phyloP scores from a whole-genome alignment of 2,329 filamentous ascomycete genomes.

The Escovopsis weberi region DNA sequence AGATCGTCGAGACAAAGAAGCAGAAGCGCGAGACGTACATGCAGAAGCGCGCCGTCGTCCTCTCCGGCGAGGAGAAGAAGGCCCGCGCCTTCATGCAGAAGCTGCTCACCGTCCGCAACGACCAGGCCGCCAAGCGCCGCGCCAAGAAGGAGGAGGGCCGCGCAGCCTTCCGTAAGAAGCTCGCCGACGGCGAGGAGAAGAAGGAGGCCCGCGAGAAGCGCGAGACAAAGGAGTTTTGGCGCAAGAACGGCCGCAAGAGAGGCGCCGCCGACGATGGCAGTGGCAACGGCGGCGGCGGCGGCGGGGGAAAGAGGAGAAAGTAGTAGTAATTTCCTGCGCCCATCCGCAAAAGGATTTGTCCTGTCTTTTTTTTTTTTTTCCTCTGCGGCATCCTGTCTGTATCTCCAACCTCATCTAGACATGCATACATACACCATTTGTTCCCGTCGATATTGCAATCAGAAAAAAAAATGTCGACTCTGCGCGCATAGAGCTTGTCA shows the following conservation, averaged over 20 bases:
- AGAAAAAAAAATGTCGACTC: neutral
- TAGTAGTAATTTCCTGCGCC: slow-evolving; percentile 4
- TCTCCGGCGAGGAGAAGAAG: slow-evolving; percentile 75
- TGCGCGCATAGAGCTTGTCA: no score
- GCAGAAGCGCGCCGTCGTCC: slow-evolving; percentile 87
- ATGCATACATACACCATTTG: slow-evolving; percentile 9
- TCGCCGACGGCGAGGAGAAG: slow-evolving; percentile 73
- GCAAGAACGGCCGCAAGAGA: slow-evolving; percentile 66
- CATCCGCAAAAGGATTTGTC: neutral
- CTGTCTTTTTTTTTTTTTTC: neutral
- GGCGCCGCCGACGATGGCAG: slow-evolving; percentile 25
- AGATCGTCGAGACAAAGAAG: slow-evolving; percentile 69
- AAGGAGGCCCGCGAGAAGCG: slow-evolving; percentile 74
- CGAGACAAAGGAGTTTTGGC: slow-evolving; percentile 88
- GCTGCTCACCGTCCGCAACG: slow-evolving; percentile 77
- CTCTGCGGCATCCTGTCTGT: no score
- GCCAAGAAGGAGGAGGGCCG: slow-evolving; percentile 82
- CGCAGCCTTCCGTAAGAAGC: slow-evolving; percentile 65
- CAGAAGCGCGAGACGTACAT: slow-evolving; percentile 76
- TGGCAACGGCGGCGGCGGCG: slow-evolving; percentile 11
- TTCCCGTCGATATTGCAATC: neutral
- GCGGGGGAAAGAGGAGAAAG: slow-evolving; percentile 21
- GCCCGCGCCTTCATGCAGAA: slow-evolving; percentile 85
- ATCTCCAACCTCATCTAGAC: no score
- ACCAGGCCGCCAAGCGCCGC: slow-evolving; percentile 70